These are phyloP conservation scores for Hymenoscyphus fructigenus DNA, from an alignment of 2,329 filamentous ascomycete species.

Conservation along the genomic window DNA sequence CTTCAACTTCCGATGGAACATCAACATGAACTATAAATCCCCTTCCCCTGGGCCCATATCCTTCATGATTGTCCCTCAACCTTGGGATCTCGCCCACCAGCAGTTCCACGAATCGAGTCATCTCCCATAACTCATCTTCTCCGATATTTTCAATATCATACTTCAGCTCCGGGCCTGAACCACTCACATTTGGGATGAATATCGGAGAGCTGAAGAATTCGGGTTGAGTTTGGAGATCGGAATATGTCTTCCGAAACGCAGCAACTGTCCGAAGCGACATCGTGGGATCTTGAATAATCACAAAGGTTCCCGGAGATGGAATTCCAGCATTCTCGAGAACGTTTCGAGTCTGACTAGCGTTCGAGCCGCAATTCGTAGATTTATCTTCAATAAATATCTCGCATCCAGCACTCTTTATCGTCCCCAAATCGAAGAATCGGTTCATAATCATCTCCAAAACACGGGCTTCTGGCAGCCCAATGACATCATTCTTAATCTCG, in stretches of 20 bases:
- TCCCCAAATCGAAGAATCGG: constrained; percentile 32
- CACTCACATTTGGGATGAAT: constrained; percentile 32
- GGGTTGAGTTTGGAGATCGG: constrained; percentile 23
- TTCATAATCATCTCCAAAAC: constrained; percentile 41
- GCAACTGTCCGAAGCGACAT: constrained; percentile 45
- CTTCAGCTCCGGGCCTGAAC: constrained; percentile 9
- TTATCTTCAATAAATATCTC: constrained; percentile 42
- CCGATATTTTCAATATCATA: constrained; percentile 16
- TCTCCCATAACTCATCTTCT: constrained; percentile 38
- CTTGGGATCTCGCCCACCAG: constrained; percentile 45
- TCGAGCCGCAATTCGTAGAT: constrained; percentile 48
- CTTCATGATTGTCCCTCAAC: constrained; percentile 42
- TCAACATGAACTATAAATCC: constrained; percentile 46
- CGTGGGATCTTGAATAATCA: constrained; percentile 47
- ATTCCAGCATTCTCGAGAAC: constrained; percentile 38
- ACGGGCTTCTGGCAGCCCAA: constrained; percentile 41
- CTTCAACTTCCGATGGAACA: constrained; percentile 34
- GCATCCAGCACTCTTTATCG: constrained; percentile 32
- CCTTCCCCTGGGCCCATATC: constrained; percentile 46
- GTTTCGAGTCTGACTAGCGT: constrained; percentile 40
- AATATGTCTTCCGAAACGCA: constrained; percentile 43
- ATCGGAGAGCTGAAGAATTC: constrained; percentile 36
- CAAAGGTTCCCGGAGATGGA: constrained; percentile 26
- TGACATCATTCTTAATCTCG: constrained; percentile 31
- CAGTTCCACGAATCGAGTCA: constrained; percentile 42